These are phyloP conservation scores for Cucumis cinereus DNA, from an alignment of 306 rosid genomes.

Conservation along the genomic window DNA sequence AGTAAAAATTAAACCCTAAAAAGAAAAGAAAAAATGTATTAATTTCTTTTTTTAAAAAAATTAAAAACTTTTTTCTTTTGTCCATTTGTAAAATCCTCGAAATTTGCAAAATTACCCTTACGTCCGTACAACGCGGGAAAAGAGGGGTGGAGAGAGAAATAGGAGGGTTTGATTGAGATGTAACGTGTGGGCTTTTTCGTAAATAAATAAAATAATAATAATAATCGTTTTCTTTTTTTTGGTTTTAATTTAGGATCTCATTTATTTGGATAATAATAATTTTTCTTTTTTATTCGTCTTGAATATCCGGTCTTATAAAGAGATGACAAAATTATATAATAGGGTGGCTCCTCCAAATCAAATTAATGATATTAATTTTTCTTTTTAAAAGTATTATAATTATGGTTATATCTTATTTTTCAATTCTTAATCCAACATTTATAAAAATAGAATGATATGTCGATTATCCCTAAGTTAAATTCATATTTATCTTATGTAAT, in stretches of 20 bases:
- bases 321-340: background rate
- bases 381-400: no score
- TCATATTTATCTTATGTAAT: no score
- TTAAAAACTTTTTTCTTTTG: background rate
- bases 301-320: background rate
- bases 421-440: no score
- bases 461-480: no score
- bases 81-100: background rate
- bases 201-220: background rate
- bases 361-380: no score
- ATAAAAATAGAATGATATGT: no score
- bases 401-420: no score
- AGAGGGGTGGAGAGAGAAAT: constrained; percentile 1
- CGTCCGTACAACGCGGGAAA: constrained; percentile 30
- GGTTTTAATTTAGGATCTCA: background rate
- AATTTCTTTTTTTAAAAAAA: no score
- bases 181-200: constrained; percentile 23
- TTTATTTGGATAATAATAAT: background rate
- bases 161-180: constrained; percentile 30
- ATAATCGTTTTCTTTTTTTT: background rate
- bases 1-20: background rate
- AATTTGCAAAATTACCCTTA: background rate
- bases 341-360: background rate
- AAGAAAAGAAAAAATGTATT: background rate
- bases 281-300: background rate